phyloP scores from a whole-genome alignment of 1,284 basidiomycete genomes.

The Sanguinoderma infundibulare region DNA sequence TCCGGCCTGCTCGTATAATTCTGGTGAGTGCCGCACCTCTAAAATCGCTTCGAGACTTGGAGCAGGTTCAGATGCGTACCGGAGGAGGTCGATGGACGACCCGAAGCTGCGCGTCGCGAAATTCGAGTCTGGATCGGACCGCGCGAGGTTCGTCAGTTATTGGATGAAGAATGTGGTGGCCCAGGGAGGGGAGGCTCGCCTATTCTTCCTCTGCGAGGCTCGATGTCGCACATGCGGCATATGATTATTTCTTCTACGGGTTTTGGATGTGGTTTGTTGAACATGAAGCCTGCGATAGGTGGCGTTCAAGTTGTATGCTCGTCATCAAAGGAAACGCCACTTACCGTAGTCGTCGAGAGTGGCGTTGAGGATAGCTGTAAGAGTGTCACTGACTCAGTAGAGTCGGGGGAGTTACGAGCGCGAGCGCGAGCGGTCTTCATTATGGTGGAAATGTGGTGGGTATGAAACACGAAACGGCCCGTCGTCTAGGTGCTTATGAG shows the following conservation, averaged over 20 bases:
- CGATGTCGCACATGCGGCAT: conserved; percentile 9
- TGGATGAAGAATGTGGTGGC: neutral
- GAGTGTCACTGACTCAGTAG: neutral
- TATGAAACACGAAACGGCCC: neutral
- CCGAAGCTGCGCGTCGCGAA: conserved; percentile 12
- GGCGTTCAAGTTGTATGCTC: neutral
- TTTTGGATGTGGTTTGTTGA: neutral
- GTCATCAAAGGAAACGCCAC: neutral
- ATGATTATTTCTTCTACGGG: neutral
- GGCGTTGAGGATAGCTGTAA: neutral
- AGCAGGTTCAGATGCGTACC: neutral
- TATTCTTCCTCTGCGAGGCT: conserved; percentile 3
- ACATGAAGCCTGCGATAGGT: conserved; percentile 1
- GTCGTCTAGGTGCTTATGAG: neutral
- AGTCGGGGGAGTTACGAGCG: neutral
- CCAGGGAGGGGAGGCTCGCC: neutral
- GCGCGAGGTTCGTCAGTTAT: neutral
- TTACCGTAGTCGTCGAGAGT: neutral
- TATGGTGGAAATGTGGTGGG: neutral
- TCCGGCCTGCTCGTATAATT: neutral
- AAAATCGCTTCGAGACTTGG: neutral
- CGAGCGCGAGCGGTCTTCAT: neutral
- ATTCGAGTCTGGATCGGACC: conserved; percentile 9
- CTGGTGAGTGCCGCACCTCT: conserved; percentile 13
- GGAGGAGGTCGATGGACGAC: neutral